Base-by-base conservation (phyloP, 129 eudicot genomes). In the Deinandra increscens region DNA sequence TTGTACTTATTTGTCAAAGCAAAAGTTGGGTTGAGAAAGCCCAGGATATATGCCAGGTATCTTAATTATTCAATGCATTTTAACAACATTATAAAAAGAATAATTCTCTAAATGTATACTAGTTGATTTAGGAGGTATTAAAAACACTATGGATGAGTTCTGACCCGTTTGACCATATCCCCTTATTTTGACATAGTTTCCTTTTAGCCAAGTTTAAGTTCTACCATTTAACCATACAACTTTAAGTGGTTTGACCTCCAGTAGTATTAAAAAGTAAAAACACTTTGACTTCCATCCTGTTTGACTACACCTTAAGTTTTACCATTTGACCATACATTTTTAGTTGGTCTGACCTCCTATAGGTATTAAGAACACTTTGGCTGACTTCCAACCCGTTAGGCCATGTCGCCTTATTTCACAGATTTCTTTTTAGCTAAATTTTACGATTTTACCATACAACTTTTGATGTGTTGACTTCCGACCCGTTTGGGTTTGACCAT, bases 1-100 rank as follows among this genome's bases (percentile, higher is more conserved):
- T 87, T 12, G 68, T 87, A 36, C 54, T 75, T 33, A 75, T 84
- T 14, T 94, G 96, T 75, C 90, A 87, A 80, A 71, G 91, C 48
- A 68, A 70, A 60, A 74, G 29, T 44, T 85, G 97, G 99, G 72
- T 75, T 11, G 94, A 87, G 38, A 94, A 85, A 85, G 54, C 87
- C 42, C 83, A 87, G 15, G 97, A 94, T 43, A 80, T 94, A 80
- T 89, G 99, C 82, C 93, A 90, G 99, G 99, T 94, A 80, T 54
- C 43, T 60, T 60, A 34, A 7, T 2, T 6, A 29, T 13, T 54
- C 9, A 22, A 31, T 26, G 10, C 41, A n/a, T 33, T 17, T 34
- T 15, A 29, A 6, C 13, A 56, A 56, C 10, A 56, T 56, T 12
- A 26, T 56, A 23, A 56, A 26, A 12, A 1, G n/a, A 12, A 12